phyloP scores from a whole-genome alignment of 768 basidiomycete genomes.

The Guyanaporus albipodus region DNA sequence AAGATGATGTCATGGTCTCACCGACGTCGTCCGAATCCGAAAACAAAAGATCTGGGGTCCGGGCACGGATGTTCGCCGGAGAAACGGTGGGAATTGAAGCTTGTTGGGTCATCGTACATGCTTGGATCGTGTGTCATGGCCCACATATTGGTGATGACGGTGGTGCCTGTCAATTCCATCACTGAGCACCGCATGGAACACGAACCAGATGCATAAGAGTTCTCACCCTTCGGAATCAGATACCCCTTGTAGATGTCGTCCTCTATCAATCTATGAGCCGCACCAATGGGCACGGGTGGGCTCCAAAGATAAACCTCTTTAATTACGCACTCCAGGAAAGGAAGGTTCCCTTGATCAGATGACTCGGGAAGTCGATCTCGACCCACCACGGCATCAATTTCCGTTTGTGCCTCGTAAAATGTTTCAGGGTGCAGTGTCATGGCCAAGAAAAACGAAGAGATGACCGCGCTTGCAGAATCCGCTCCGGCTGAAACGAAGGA shows the following conservation, averaged over 20 bases:
- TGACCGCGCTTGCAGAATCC: conserved; percentile 2
- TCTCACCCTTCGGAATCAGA: conserved; percentile 3
- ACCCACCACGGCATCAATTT: conserved; percentile 8
- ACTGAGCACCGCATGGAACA: background rate
- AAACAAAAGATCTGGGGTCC: background rate
- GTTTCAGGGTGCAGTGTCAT: conserved; percentile 9
- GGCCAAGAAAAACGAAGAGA: conserved; percentile 30
- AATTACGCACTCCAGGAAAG: conserved; percentile 30
- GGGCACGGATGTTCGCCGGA: background rate
- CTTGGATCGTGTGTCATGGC: conserved; percentile 2
- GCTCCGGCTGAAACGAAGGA: background rate
- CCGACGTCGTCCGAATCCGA: conserved; percentile 6
- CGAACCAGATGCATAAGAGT: background rate
- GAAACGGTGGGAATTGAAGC: background rate
- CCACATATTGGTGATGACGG: conserved; percentile 4
- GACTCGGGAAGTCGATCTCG: conserved; percentile 8
- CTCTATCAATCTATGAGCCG: conserved; percentile 10
- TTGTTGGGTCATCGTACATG: background rate
- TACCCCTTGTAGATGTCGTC: too few species aligned
- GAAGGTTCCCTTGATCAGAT: conserved; percentile 4
- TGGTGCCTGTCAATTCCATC: background rate
- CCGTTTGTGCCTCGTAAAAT: conserved; percentile 8
- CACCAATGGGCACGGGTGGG: conserved; percentile 5
- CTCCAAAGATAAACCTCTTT: conserved; percentile 23
- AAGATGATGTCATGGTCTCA: background rate